Evolutionary conservation across 1,139 yeast species (phyloP).

Genomic region (Yamadazyma dushanensis): DNA sequence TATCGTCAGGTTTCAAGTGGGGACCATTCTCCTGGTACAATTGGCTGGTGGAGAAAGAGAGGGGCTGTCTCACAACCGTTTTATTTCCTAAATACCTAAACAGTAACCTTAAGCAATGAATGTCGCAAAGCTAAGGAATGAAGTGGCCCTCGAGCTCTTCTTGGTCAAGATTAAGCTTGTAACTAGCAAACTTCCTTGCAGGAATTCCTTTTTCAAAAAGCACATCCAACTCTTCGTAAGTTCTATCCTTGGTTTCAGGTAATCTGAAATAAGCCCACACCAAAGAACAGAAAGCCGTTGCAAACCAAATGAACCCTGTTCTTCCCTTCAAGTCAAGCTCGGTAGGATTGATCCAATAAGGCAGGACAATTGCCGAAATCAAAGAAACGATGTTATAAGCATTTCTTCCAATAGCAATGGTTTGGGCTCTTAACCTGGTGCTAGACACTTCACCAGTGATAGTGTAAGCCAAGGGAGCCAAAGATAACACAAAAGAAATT

Average conservation of each 20-base stretch:
- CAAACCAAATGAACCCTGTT: slow-evolving; percentile 22
- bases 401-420: slow-evolving; percentile 23
- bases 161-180: slow-evolving; percentile 10
- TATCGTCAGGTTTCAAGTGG: too few species aligned
- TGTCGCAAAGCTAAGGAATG: too few species aligned
- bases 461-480: slow-evolving; percentile 24
- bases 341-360: slow-evolving; percentile 22
- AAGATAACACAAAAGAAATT: slow-evolving; percentile 17
- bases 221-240: too few species aligned
- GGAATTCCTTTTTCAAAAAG: slow-evolving; percentile 18
- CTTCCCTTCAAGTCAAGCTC: slow-evolving; percentile 21
- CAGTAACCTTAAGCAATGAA: too few species aligned
- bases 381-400: slow-evolving; percentile 18
- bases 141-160: slow-evolving; percentile 8
- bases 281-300: slow-evolving; percentile 33
- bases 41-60: too few species aligned
- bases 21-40: too few species aligned
- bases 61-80: too few species aligned
- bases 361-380: slow-evolving; percentile 18
- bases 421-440: slow-evolving; percentile 22
- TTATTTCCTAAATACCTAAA: too few species aligned
- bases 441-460: slow-evolving; percentile 22
- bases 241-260: slow-evolving; percentile 23
- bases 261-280: slow-evolving; percentile 21
- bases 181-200: slow-evolving; percentile 10